Conservation (phyloP, 1,284 basidiomycete genomes). For the Ustilago loliicola region DNA sequence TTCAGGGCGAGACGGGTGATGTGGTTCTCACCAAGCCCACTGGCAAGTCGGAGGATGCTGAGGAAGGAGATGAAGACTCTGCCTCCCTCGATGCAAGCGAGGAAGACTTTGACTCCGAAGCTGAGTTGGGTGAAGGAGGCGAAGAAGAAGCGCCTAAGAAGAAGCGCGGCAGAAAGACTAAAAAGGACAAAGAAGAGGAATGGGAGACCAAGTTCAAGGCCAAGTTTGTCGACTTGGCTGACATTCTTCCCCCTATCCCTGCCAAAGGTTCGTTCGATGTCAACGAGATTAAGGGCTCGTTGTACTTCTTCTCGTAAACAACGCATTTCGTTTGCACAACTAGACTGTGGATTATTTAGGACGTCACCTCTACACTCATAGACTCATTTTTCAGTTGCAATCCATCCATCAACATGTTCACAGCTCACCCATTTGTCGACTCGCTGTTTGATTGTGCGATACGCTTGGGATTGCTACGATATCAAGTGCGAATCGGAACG, state of each 20-base stretch:
- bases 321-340: neutral
- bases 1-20: constrained; percentile 30
- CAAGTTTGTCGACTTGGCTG: constrained; percentile 80
- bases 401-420: constrained; percentile 1
- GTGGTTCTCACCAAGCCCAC: constrained; percentile 27
- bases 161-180: constrained; percentile 14
- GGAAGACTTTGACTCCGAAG: constrained; percentile 7
- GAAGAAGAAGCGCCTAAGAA: constrained; percentile 15
- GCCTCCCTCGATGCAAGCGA: constrained; percentile 9
- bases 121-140: constrained; percentile 20
- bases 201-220: constrained; percentile 53
- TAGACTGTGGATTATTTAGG: neutral
- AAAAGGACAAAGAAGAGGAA: constrained; percentile 30
- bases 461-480: neutral
- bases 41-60: constrained; percentile 23
- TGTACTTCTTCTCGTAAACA: constrained; percentile 67
- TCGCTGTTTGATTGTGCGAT: neutral
- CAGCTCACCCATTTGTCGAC: neutral
- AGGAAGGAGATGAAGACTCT: constrained; percentile 20
- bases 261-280: constrained; percentile 91
- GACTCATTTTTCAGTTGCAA: constrained; percentile 22
- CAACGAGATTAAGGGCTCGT: constrained; percentile 76
- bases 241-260: constrained; percentile 86
- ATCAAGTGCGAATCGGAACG: constrained; percentile 25
- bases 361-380: constrained; percentile 14